Conservation (phyloP, 2,329 filamentous ascomycete genomes). For the Myriosclerotinia scirpicola region DNA sequence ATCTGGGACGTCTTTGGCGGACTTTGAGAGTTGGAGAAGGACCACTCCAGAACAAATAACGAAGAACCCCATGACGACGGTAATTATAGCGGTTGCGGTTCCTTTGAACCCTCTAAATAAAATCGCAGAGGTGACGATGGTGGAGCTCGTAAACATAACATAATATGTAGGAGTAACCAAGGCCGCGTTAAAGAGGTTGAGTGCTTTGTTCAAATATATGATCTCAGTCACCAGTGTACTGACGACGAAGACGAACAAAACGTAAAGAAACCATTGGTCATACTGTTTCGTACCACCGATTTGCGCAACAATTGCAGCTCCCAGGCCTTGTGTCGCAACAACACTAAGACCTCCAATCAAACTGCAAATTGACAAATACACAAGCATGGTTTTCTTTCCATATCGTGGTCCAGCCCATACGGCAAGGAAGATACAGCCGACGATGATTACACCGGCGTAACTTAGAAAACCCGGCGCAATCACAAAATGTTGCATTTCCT, state of each 20-base stretch:
- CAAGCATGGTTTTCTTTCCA: conserved; percentile 95
- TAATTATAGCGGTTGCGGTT: conserved; percentile 74
- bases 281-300: conserved; percentile 81
- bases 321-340: conserved; percentile 89
- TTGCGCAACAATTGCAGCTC: conserved; percentile 87
- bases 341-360: conserved; percentile 92
- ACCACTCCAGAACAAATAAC: conserved; percentile 93
- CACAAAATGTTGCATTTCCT: conserved; percentile 88
- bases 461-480: conserved; percentile 82
- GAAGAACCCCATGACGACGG: conserved; percentile 89
- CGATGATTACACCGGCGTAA: conserved; percentile 79
- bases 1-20: conserved; percentile 95
- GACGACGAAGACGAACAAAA: conserved; percentile 87
- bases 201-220: conserved; percentile 95
- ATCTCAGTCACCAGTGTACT: conserved; percentile 90
- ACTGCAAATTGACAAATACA: conserved; percentile 95
- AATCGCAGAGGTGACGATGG: conserved; percentile 89
- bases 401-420: conserved; percentile 83
- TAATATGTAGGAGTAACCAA: conserved; percentile 98
- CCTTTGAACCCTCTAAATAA: conserved; percentile 95
- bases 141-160: conserved; percentile 95
- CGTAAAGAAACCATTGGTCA: conserved; percentile 96
- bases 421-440: conserved; percentile 70
- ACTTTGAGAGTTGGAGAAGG: conserved; percentile 93
- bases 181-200: conserved; percentile 95